Conservation (phyloP, 2,329 filamentous ascomycete species). For the Colletotrichum spinosum region DNA sequence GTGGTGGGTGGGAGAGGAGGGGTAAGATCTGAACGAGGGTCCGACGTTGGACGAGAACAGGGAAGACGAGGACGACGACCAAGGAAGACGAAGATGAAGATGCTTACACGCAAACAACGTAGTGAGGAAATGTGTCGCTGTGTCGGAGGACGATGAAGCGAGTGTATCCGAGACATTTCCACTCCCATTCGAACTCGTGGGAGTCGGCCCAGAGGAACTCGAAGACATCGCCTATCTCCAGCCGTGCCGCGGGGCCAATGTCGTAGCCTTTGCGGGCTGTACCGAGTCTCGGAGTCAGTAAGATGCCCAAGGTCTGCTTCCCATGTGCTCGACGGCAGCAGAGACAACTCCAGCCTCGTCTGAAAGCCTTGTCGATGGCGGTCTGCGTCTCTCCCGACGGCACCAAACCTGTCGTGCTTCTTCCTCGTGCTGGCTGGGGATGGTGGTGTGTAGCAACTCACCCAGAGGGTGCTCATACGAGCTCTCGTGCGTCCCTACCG, state of each 20-base stretch:
- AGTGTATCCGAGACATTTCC: conserved; percentile 36
- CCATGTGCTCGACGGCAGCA: neutral
- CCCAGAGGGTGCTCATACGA: conserved; percentile 36
- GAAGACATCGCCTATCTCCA: conserved; percentile 34
- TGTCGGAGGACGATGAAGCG: conserved; percentile 36
- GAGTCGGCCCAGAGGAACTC: conserved; percentile 36
- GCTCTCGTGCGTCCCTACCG: conserved; percentile 36
- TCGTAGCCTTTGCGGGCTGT: conserved; percentile 35
- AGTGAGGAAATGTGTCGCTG: conserved; percentile 35
- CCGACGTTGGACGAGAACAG: neutral
- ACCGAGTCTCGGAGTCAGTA: conserved; percentile 20
- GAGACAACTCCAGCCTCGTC: neutral
- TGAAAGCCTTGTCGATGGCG: neutral
- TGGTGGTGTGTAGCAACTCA: conserved; percentile 18
- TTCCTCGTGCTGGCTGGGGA: neutral
- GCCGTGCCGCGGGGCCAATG: conserved; percentile 32
- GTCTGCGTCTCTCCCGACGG: neutral
- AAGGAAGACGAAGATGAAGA: neutral
- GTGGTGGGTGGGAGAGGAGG: neutral
- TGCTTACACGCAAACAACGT: conserved; percentile 35
- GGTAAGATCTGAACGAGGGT: conserved; percentile 1
- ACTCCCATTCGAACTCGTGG: conserved; percentile 36
- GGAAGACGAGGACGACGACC: neutral
- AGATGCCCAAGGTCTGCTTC: neutral
- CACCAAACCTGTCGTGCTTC: neutral